These are phyloP conservation scores for cucumber (Cucumis sativus) DNA, from an alignment of 306 rosid species.

Conservation along the genomic window Cucumber_9930_V3 NC_026658.2:25270501-25271000, in stretches of 20 bases:
- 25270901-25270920: slow-evolving; percentile 27
- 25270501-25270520: neutral
- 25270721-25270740: neutral
- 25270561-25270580: slow-evolving; percentile 16
- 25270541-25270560: slow-evolving; percentile 22
- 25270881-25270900: slow-evolving; percentile 13
- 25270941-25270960: neutral
- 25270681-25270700: slow-evolving; percentile 3
- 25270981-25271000: neutral
- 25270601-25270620: slow-evolving; percentile 41
- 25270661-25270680: slow-evolving; percentile 38
- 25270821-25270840: slow-evolving; percentile 1
- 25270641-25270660: slow-evolving; percentile 29
- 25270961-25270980: neutral
- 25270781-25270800: slow-evolving; percentile 3
- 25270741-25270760: neutral
- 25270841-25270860: slow-evolving; percentile 1
- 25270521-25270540: neutral
- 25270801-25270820: slow-evolving; percentile 1
- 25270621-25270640: slow-evolving; percentile 29
- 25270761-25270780: slow-evolving; percentile 11
- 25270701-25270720: neutral
- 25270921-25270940: slow-evolving; percentile 6
- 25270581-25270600: neutral
- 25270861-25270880: neutral